Conservation (phyloP, 345 rosid species). For the Linum trigynum region DNA sequence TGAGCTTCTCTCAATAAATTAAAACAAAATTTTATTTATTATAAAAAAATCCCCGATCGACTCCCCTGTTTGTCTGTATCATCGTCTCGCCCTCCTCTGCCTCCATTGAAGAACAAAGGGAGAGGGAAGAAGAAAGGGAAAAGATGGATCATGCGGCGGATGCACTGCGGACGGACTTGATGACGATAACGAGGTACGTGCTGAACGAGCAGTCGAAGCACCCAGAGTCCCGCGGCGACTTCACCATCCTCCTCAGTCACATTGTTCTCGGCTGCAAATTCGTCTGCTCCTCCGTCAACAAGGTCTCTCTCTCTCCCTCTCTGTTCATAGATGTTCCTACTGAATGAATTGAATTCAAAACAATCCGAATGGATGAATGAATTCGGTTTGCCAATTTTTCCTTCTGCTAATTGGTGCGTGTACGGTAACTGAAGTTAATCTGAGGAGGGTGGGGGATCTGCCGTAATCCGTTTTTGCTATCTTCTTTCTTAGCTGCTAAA, state of each 20-base stretch:
- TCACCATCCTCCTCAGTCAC: constrained; percentile 80
- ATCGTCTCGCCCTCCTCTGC: no score
- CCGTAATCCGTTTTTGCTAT: no score
- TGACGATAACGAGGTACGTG: constrained; percentile 88
- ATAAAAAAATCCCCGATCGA: no score
- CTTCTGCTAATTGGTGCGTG: no score
- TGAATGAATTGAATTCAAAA: no score
- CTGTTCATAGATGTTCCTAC: not conserved
- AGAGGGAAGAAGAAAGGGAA: not conserved
- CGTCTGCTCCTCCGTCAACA: constrained; percentile 89
- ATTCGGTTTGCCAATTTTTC: no score
- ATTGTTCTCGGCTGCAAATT: constrained; percentile 98
- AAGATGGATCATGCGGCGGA: constrained; percentile 83
- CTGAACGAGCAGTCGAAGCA: constrained; percentile 79
- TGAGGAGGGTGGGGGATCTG: no score
- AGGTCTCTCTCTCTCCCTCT: constrained; percentile 31
- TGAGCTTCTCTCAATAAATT: not conserved
- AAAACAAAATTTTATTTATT: constrained; percentile 2
- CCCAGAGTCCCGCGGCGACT: constrained; percentile 97
- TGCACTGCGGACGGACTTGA: constrained; percentile 83
- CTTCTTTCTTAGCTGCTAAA: no score
- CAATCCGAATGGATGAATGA: no score
- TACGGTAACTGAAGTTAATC: no score
- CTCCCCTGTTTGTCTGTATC: not conserved
- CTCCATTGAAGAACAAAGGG: constrained; percentile 17